phyloP scores from a whole-genome alignment of 1,284 basidiomycete genomes.

The Ustilago curta region DNA sequence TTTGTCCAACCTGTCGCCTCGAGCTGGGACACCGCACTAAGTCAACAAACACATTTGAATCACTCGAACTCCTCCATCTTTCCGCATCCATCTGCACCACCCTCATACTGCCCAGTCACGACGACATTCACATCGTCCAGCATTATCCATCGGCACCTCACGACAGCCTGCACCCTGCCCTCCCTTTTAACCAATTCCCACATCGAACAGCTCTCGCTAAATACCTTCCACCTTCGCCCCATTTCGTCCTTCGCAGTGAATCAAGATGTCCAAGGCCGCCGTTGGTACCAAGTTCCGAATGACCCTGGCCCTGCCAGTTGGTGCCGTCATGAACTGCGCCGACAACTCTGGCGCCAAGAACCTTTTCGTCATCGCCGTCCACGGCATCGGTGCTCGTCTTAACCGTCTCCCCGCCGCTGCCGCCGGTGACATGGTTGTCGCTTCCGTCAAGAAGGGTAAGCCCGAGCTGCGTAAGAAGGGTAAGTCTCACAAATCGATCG shows the following conservation, averaged over 20 bases:
- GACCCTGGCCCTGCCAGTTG: conserved; percentile 82
- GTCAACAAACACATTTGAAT: background rate
- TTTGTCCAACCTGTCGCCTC: background rate
- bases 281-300: conserved; percentile 97
- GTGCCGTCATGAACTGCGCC: conserved; percentile 98
- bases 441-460: conserved; percentile 99
- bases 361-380: conserved; percentile 89
- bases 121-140: background rate
- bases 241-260: conserved; percentile 27
- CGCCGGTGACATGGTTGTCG: conserved; percentile 99
- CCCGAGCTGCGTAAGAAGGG: conserved; percentile 99
- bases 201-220: conserved; percentile 19
- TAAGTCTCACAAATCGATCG: conserved; percentile 72
- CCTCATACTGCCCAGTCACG: background rate
- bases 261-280: conserved; percentile 68
- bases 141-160: conserved; percentile 2
- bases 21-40: background rate
- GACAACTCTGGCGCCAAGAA: conserved; percentile 99
- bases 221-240: background rate
- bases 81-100: background rate
- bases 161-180: conserved; percentile 14
- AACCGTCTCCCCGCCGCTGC: conserved; percentile 98
- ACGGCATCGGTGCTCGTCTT: conserved; percentile 92
- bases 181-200: background rate
- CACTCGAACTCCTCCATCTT: background rate